Evolutionary conservation across 192 early-diverging fungal species (phyloP), one percentile per base, ranked within the genome.

Genomic region (Coemansia sp.): DNA sequence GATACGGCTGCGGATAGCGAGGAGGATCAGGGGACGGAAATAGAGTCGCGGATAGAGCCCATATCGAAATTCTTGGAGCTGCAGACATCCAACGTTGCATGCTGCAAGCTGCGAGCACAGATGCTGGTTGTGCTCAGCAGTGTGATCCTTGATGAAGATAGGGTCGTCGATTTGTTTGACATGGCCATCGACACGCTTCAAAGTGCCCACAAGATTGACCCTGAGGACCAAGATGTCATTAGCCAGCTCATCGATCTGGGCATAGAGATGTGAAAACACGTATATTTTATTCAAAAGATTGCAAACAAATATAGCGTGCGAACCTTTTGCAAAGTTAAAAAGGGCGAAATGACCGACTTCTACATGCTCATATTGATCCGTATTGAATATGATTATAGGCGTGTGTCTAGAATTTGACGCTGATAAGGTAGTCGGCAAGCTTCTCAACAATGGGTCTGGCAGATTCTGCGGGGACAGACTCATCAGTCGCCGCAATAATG

Each of bases 391-490:
- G n/a, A n/a, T n/a, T n/a, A n/a, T n/a, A n/a, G n/a, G n/a, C n/a
- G n/a, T 17, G 10, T 75, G 81, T 62, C 78, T 82, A 76, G 63
- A 86, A 94, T 53, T 67, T 80, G 17, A 84, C 71, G 55, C 66
- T 51, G 57, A 83, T 86, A 44, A 97, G 82, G 72, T 97, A 93
- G 59, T 91, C 87, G 43, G 82, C 87, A 54, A 93, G 80, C 7
- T 43, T 69, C 62, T 89, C 90, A 40, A 93, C 84, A 55, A 87
- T 83, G 57, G 81, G 83, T 77, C 76, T 92, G 58, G 88, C 85
- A 39, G 82, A 80, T 44, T 89, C 90, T 8, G 85, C 77, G 58
- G 88, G 81, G 11, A 82, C 69, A 51, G 59, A 72, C 39, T 92
- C 87, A 21, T 73, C 59, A 59, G 91, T 89, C 54, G 81, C 62